These are phyloP conservation scores for Urtica urens DNA, from an alignment of 306 rosid genomes.

Conservation along the genomic window DNA sequence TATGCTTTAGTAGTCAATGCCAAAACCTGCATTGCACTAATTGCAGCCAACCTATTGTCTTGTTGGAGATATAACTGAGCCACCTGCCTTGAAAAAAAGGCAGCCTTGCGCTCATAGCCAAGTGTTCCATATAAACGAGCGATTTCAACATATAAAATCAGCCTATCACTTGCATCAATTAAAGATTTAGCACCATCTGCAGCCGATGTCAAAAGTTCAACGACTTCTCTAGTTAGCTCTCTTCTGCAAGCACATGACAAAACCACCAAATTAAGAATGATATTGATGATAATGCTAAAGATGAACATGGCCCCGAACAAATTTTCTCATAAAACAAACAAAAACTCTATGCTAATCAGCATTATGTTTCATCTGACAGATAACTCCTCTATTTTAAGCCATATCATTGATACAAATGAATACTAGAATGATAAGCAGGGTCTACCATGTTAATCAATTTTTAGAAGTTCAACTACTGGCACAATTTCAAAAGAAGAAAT, in stretches of 20 bases:
- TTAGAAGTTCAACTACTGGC: too few species aligned
- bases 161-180: slow-evolving; percentile 91
- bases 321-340: too few species aligned
- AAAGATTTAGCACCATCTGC: slow-evolving; percentile 96
- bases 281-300: background rate
- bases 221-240: slow-evolving; percentile 88
- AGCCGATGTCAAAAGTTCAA: slow-evolving; percentile 76
- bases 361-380: background rate
- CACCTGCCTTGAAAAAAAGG: slow-evolving; percentile 93
- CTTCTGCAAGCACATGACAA: slow-evolving; percentile 47
- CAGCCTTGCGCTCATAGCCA: slow-evolving; percentile 93
- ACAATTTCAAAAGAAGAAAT: too few species aligned
- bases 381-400: too few species aligned
- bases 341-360: background rate
- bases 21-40: slow-evolving; percentile 98
- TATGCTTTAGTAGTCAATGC: slow-evolving; percentile 95
- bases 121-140: slow-evolving; percentile 94
- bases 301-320: background rate
- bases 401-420: too few species aligned
- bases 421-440: too few species aligned
- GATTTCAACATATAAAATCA: slow-evolving; percentile 72
- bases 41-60: slow-evolving; percentile 86
- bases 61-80: slow-evolving; percentile 94
- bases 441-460: too few species aligned
- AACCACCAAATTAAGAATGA: background rate